Base-by-base conservation (phyloP, 495 filamentous ascomycete genomes). In the Podospora didyma region DNA sequence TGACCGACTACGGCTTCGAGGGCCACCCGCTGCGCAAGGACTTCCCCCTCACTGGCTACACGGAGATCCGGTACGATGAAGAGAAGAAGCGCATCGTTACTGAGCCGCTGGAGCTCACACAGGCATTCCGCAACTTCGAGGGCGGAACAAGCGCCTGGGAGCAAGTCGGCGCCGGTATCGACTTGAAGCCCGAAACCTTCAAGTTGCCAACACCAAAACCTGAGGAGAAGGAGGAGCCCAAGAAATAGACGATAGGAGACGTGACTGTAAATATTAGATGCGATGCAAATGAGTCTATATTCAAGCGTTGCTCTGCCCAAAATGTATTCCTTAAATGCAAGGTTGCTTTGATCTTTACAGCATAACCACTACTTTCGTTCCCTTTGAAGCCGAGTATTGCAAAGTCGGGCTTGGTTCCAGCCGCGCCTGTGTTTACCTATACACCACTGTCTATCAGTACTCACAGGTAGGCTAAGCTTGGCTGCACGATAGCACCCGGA, bases 1-100 rank as follows among this genome's bases (percentile, higher is more conserved):
- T 99, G 93, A 99, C 95, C 41, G 95, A 99, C 68, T 99, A 99
- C 73, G 95, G 95, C 48, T 99, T 99, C 68, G 95, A 99, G 70
- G 95, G 95, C 20, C 93, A 97, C 78, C 95, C 95, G 9, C 75
- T 99, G 67, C 80, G 95, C 69, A 99, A 99, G 75, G 95, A 99
- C 67, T 99, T 99, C 74, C 95, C 95, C 26, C 75, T 97, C 71
- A 97, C 95, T 20, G 95, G 95, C 39, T 99, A 99, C 78, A 99
- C 95, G 51, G 95, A 99, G 83, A 87, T 99, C 50, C 80, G 95
- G 58, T 99, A 91, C 65, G 93, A 97, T 66, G 95, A 99, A 73
- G 95, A 97, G 83, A 99, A 97, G 88, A 97, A 99, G 84, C 82
- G 95, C 52, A 96, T 97, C 70, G 92, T 99, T 54, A 90, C 94